phyloP scores from a whole-genome alignment of 148 eudicot species.

The Arbutus unedo region DNA sequence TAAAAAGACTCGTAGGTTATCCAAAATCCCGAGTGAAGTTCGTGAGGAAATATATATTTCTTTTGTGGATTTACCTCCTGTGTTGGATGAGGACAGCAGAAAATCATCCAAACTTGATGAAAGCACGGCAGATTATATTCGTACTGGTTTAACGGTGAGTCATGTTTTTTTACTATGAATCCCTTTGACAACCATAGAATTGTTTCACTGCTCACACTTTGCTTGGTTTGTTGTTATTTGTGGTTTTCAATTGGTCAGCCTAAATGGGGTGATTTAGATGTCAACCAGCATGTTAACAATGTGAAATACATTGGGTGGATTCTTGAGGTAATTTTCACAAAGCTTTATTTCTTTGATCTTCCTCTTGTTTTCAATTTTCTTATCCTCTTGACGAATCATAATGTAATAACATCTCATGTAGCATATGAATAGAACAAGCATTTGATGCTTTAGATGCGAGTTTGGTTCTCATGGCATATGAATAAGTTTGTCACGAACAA shows the following conservation, averaged over 20 bases:
- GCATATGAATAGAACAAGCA: not conserved
- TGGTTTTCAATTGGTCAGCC: constrained; percentile 52
- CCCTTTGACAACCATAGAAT: not conserved
- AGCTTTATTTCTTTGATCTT: not conserved
- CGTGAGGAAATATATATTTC: constrained; percentile 69
- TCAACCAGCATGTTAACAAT: constrained; percentile 97
- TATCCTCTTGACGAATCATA: not conserved
- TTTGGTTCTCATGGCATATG: not conserved
- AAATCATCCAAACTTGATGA: constrained; percentile 85
- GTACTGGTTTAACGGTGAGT: constrained; percentile 75
- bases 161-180: not conserved
- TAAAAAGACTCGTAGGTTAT: constrained; percentile 74
- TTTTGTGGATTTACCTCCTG: constrained; percentile 81
- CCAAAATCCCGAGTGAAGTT: constrained; percentile 94
- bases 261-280: constrained; percentile 92
- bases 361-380: constrained; percentile 2
- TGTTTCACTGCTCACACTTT: not conserved
- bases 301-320: constrained; percentile 96
- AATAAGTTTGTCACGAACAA: not conserved
- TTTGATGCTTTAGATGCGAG: not conserved
- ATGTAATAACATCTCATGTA: not conserved
- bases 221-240: not conserved
- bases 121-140: constrained; percentile 59
- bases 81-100: constrained; percentile 71
- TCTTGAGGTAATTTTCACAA: constrained; percentile 71